Conservation (phyloP, 2,329 filamentous ascomycete species). For the Grosmannia clavigera region DNA sequence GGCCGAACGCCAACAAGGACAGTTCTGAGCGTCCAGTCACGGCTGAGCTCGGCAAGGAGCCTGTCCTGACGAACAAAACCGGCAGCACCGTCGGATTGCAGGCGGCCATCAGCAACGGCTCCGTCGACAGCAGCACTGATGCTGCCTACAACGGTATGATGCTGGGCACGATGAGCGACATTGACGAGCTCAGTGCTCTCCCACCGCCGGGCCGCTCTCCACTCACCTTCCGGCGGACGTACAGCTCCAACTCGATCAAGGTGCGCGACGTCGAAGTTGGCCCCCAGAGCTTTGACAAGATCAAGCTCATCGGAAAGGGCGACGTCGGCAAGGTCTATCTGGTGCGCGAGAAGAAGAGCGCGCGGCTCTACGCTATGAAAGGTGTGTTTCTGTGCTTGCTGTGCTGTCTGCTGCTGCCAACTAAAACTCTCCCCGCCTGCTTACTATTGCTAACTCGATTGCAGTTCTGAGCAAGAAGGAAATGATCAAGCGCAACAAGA, state of each 20-base stretch:
- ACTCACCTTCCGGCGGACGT: constrained; percentile 80
- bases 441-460: background rate
- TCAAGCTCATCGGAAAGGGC: constrained; percentile 97
- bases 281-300: constrained; percentile 95
- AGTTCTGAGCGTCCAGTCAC: constrained; percentile 62
- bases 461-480: constrained; percentile 97
- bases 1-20: constrained; percentile 1
- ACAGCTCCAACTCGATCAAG: constrained; percentile 99
- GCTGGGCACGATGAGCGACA: constrained; percentile 23
- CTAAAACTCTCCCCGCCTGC: background rate
- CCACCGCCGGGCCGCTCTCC: constrained; percentile 56
- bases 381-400: constrained; percentile 42
- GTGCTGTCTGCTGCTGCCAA: background rate
- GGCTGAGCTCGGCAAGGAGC: constrained; percentile 76
- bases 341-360: constrained; percentile 95
- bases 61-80: constrained; percentile 48
- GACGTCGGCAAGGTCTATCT: constrained; percentile 98
- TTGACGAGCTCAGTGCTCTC: constrained; percentile 47
- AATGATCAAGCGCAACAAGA: constrained; percentile 99
- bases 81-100: constrained; percentile 26
- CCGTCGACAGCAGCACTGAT: constrained; percentile 20
- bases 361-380: constrained; percentile 95
- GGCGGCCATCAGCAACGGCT: constrained; percentile 11
- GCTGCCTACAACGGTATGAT: constrained; percentile 15
- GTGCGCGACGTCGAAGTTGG: constrained; percentile 94